Conservation (phyloP, 2,329 filamentous ascomycete genomes). For the Meredithiella fracta region DNA sequence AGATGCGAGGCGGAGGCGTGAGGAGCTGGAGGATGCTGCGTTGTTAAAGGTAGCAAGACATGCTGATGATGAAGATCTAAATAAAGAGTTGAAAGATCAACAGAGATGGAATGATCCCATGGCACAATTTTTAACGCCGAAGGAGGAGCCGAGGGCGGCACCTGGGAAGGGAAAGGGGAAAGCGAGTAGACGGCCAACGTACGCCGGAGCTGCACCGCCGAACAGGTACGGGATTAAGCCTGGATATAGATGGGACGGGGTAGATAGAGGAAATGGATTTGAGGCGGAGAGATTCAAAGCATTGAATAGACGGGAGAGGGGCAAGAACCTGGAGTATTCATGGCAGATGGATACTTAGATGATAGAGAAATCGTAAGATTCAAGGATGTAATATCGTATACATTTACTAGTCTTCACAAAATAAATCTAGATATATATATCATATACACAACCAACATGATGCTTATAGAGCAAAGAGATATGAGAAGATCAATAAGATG, state of each 20-base stretch:
- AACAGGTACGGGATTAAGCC: slow-evolving; percentile 90
- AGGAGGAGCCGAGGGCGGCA: slow-evolving; percentile 22
- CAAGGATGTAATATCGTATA: neutral
- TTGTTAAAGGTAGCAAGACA: slow-evolving; percentile 64
- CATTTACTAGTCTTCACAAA: neutral
- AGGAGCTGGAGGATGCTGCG: slow-evolving; percentile 62
- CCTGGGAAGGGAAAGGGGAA: slow-evolving; percentile 20
- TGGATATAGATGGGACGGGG: slow-evolving; percentile 91
- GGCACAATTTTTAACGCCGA: slow-evolving; percentile 52
- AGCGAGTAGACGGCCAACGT: slow-evolving; percentile 41
- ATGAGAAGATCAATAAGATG: too few species aligned
- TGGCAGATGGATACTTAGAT: slow-evolving; percentile 89
- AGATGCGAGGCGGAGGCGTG: slow-evolving; percentile 45
- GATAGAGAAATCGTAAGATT: neutral
- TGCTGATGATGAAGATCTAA: slow-evolving; percentile 75
- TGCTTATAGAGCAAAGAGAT: too few species aligned
- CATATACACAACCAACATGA: too few species aligned
- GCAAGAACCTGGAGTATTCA: slow-evolving; percentile 68
- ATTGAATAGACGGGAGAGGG: slow-evolving; percentile 58
- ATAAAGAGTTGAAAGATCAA: slow-evolving; percentile 59
- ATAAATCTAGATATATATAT: too few species aligned
- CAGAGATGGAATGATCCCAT: slow-evolving; percentile 92
- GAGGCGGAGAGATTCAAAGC: slow-evolving; percentile 87
- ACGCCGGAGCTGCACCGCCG: slow-evolving; percentile 64
- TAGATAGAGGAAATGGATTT: slow-evolving; percentile 85